Evolutionary conservation across 225 moss, liverwort and hornwort species (phyloP), one percentile per base, ranked within the genome.

Genomic region (Sphagnum contortum): DNA sequence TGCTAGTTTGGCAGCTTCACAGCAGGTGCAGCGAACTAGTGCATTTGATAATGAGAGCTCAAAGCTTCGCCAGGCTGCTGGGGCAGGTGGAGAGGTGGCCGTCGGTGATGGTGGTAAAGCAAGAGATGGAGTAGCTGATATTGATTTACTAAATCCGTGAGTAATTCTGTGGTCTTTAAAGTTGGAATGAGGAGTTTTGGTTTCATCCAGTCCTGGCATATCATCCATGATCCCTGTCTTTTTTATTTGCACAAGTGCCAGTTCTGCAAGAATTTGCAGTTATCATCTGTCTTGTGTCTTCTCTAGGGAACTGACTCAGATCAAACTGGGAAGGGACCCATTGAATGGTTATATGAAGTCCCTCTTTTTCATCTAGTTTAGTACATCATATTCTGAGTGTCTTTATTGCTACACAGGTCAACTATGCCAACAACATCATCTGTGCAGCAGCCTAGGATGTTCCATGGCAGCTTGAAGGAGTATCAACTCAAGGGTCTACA

Each of bases 401-500:
- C 29, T 29, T 29, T 29, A 29, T 29, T 29, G 29, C 29, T 52
- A 0, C 51, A 12, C 69, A 93, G 93, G 74, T 96, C 96, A 48
- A 92, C 96, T 49, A 96, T 96, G 96, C 96, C 96, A 62, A 83
- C 76, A 0, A 86, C 82, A 12, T 96, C 96, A 5, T 92, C 92
- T 13, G 96, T 96, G 66, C 92, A 87, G 81, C 96, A 96, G 71
- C 96, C 96, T 47, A 92, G 83, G 64, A 72, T 96, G 80, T 96
- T 96, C 47, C 83, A 87, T 57, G 96, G 96, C 57, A 69, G 77
- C 46, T 71, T 96, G 69, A 96, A 96, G 69, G 96, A 92, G 71
- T 96, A 96, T 78, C 96, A 96, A 66, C 71, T 96, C 48, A 96
- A 96, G 75, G 96, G 96, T 52, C 81, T 96, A 9, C 96, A 92